Base-by-base conservation (phyloP, 306 rosid genomes). In the Cotoneaster glaucophyllus region DNA sequence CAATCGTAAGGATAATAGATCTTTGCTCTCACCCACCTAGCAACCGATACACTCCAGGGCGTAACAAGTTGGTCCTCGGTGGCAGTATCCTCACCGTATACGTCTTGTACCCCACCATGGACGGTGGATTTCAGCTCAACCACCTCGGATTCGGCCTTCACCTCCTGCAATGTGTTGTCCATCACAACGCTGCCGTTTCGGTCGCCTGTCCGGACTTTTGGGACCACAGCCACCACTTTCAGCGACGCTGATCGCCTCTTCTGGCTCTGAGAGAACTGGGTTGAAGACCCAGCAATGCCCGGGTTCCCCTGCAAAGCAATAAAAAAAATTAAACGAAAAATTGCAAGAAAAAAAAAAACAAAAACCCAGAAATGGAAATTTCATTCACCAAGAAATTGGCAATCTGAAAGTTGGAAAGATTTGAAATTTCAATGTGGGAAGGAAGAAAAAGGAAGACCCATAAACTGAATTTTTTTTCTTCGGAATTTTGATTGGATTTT, bases 41-140 rank as follows among this genome's bases (percentile, higher is more conserved):
- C 97, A 75, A 95, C 93, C 59, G 97, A 90, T 62, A 90, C 70
- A 81, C 79, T 86, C 98, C 98, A 95, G 11, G 98, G 98, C 9
- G 98, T 95, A 74, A 95, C 82, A 62, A 64, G 21, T 77, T 86
- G 93, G 43, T 92, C 97, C 83, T 90, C 93, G 14, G 93, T 84
- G 82, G 97, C 96, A 45, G 66, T 78, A 67, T 90, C 96, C 41
- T 91, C 94, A 29, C 88, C 91, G 32, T 90, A 90, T 24, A 81
- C 90, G 11, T 94, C 97, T 53, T 45, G 78, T 76, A 84, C 96
- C 75, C 95, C 96, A 64, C 90, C 86, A 22, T 50, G 79, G 22
- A 79, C 77, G 74, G 79, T 79, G 2, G 86, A 56, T 52, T 79
- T 66, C 71, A 80, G 77, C 76, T 86, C 91, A 6, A 72, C 78